Base-by-base conservation (phyloP, 139 green algal genomes). In the Micromonas commoda region DNA sequence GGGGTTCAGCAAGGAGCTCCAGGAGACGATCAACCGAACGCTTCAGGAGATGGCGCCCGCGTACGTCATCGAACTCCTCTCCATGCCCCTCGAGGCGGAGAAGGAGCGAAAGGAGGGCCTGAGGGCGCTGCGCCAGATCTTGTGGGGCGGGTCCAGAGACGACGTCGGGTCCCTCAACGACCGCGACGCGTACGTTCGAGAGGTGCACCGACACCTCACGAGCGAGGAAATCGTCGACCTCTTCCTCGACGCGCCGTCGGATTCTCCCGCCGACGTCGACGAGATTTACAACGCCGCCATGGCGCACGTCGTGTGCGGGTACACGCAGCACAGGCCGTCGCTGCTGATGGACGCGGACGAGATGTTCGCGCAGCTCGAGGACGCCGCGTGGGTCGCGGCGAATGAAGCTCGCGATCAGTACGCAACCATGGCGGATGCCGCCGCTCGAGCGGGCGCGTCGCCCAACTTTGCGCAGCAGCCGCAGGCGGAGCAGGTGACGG, bases 21-120 rank as follows among this genome's bases (percentile, higher is more conserved):
- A 61, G 23, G 20, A 38, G 9, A 68, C 26, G 21, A 78, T 78
- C 33, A 35, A 69, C 0, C 21, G 21, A 0, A 45, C 26, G 26
- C 38, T 65, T 13, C 19, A 69, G 20, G 72, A 78, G 4, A 13
- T 68, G 20, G 53, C 53, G 28, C 72, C 72, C 20, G 72, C 45
- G 1, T 68, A 57, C 52, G 72, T 68, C 45, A 35, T 78, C 51
- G 72, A 78, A 29, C 38, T 78, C 32, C 52, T 78, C 51, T 21
- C 72, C 52, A 2, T 78, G 72, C 72, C 72, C 23, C 35, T 75
- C 1, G 68, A 75, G 0, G 20, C 16, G 19, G 29, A 1, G 19
- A 6, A 5, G 24, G 68, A 33, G 1, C 68, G 68, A 35, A 39
- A 38, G 37, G 34, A 61, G 5, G 68, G 68, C 13, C 3, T 75